phyloP scores from a whole-genome alignment of 2,329 filamentous ascomycete genomes.

The Alternaria tenuissima region DNA sequence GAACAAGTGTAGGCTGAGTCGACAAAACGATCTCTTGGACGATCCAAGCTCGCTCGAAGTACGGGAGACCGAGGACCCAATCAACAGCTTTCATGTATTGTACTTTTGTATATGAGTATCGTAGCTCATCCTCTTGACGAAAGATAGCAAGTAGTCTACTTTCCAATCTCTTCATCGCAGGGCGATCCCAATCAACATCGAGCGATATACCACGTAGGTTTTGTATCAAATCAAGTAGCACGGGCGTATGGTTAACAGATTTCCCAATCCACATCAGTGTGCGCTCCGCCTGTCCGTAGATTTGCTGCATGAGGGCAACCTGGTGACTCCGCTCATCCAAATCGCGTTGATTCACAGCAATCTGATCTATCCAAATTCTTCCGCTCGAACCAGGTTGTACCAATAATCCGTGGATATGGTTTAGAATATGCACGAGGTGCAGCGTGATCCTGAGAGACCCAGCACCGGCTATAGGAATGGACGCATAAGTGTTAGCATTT shows the following conservation, averaged over 20 bases:
- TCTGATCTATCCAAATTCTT: constrained; percentile 7
- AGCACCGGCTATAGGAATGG: background rate
- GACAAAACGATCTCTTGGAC: constrained; percentile 1
- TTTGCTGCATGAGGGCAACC: constrained; percentile 1
- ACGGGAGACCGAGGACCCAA: background rate
- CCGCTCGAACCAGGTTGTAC: background rate
- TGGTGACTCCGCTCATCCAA: background rate
- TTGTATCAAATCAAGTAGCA: background rate
- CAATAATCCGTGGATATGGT: background rate
- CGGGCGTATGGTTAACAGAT: background rate
- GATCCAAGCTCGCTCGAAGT: constrained; percentile 3
- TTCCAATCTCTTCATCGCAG: background rate
- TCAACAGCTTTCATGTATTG: background rate
- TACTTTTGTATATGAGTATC: background rate
- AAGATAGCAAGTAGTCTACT: background rate
- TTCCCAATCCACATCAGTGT: constrained; percentile 3
- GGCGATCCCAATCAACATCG: background rate
- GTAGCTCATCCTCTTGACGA: background rate
- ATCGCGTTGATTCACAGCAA: background rate
- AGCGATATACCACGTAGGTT: background rate
- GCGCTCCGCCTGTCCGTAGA: constrained; percentile 4
- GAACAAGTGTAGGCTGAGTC: background rate
- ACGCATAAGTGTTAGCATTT: background rate
- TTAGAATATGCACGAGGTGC: background rate
- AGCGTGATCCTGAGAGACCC: background rate